These are phyloP conservation scores for Pyrrhoderma lamaoense DNA, from an alignment of 1,284 basidiomycete genomes.

Conservation along the genomic window DNA sequence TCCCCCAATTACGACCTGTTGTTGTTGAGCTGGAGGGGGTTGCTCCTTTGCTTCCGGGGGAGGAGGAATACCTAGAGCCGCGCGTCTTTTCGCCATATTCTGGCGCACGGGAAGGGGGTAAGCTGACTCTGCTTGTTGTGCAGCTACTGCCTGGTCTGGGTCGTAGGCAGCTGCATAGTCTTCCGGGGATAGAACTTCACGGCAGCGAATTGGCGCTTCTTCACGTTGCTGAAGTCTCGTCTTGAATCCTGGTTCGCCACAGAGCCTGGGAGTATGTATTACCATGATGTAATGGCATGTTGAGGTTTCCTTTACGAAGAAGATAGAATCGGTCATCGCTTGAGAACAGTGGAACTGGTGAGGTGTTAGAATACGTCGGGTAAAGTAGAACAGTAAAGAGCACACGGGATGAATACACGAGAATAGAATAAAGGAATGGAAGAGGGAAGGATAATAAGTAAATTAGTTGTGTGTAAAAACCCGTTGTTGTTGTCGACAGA, in stretches of 20 bases:
- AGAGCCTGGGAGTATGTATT: conserved; percentile 87
- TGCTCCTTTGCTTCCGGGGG: too few relatives aligned
- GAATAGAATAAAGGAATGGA: conserved; percentile 1
- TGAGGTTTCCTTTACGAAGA: conserved; percentile 86
- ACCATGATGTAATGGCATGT: conserved; percentile 89
- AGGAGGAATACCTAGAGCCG: too few relatives aligned
- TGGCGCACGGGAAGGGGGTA: too few relatives aligned
- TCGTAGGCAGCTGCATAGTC: conserved; percentile 21
- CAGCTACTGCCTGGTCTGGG: too few relatives aligned
- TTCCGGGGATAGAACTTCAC: conserved; percentile 49
- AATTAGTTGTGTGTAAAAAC: not conserved
- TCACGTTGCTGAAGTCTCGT: conserved; percentile 59
- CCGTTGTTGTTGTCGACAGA: conserved; percentile 1
- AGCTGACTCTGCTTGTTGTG: too few relatives aligned
- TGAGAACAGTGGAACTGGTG: conserved; percentile 88
- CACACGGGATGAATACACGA: not conserved
- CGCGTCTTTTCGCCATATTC: too few relatives aligned
- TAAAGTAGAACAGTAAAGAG: not conserved
- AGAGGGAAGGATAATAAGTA: not conserved
- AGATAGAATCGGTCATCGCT: conserved; percentile 79
- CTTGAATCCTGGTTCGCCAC: conserved; percentile 84
- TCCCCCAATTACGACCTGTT: too few relatives aligned
- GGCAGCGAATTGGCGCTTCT: conserved; percentile 65
- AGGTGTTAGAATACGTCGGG: not conserved
- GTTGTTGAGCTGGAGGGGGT: too few relatives aligned